Evolutionary conservation across 805 yeast species (phyloP).

Genomic region (Metschnikowia gelsemii): DNA sequence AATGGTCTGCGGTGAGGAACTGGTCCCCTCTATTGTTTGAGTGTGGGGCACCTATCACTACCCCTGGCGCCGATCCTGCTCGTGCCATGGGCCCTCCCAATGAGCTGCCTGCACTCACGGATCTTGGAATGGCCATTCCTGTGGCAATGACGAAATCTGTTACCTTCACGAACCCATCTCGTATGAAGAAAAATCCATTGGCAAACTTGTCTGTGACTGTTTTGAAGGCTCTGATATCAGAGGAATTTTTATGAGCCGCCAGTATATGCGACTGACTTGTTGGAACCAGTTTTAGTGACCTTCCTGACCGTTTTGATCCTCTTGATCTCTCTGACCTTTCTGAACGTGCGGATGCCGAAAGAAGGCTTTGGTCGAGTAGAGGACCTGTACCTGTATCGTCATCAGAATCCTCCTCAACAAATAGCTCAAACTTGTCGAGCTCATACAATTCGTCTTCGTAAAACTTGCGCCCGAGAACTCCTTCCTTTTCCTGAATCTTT

Average conservation of each 20-base stretch:
- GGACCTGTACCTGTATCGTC: constrained; percentile 8
- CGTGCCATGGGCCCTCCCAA: no score
- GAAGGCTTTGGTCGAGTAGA: constrained; percentile 3
- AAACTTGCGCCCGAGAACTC: constrained; percentile 71
- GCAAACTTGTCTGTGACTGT: constrained; percentile 1
- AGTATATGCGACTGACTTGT: background rate
- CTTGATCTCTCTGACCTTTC: no score
- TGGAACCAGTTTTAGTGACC: background rate
- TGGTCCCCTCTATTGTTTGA: background rate
- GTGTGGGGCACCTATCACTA: background rate
- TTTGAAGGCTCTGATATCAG: background rate
- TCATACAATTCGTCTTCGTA: constrained; percentile 63
- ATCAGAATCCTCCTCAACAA: constrained; percentile 36
- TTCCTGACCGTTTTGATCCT: no score
- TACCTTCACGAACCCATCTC: constrained; percentile 40
- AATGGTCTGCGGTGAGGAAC: background rate
- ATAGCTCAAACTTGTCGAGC: constrained; percentile 39
- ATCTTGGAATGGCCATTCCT: constrained; percentile 57
- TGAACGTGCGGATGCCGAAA: no score
- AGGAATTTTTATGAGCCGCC: background rate
- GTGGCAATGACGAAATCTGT: constrained; percentile 57
- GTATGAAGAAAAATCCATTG: constrained; percentile 12
- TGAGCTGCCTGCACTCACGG: constrained; percentile 36
- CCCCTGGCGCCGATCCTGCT: no score
- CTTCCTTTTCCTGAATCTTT: constrained; percentile 61